Evolutionary conservation across 2,329 filamentous ascomycete genomes (phyloP), one percentile per base, ranked within the genome.

Genomic region (Annulohypoxylon truncatum): DNA sequence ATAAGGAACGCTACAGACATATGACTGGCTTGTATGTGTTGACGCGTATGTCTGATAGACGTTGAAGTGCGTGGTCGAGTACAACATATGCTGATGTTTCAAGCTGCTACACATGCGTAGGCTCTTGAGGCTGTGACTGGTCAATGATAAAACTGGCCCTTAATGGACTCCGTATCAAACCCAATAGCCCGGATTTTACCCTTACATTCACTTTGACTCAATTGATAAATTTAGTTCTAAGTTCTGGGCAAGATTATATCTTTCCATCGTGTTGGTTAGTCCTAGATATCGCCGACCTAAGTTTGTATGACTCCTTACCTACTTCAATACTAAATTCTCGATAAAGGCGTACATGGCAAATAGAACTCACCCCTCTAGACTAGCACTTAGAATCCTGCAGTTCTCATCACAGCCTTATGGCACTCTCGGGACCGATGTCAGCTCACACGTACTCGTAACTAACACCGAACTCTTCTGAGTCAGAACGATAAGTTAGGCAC

Each of bases 1-100:
- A 59, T 46, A 20, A 35, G 29, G 46, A 26, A 53, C 22, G 47
- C 24, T 20, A 44, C 22, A 48, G 15, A 18, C 15, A 55, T 46
- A 31, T 40, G n/a, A 22, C 38, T 55, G 31, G 53, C 50, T 61
- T 65, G 26, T 31, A 38, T 58, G 35, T 56, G 31, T 51, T 51
- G 51, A 54, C 61, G 29, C 50, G 51, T 46, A 38, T 55, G 61
- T 68, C 61, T 62, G 61, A 52, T 54, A 56, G 64, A 48, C 20
- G 60, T 12, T 53, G 28, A 22, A 12, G 31, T 54, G 38, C 35
- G 33, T 60, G 20, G 33, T 57, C 66, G 53, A 53, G 71, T 70
- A 68, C 66, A 33, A 38, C 70, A 62, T 62, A 57, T 70, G 66
- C 54, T 62, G 67, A 50, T 68, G 69, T 73, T 68, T 72, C 69